Percentiles rank a stretch among this genome's conserved stretches.
Conservation (phyloP, 768 basidiomycete species). For the Ramaria sp. region DNA sequence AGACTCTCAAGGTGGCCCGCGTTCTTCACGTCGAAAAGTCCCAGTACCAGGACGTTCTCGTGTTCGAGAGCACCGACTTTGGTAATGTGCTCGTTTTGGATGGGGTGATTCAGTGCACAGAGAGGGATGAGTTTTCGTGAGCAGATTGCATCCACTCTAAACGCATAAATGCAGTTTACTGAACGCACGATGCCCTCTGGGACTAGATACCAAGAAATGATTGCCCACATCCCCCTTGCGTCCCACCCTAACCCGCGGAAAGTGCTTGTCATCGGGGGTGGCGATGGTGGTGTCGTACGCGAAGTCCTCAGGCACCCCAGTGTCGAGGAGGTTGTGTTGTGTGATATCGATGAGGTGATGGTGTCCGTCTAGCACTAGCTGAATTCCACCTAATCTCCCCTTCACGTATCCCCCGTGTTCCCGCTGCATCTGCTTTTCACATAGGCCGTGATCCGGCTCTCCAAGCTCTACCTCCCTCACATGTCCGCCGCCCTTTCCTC, state of each 20-base stretch:
- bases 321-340: constrained; percentile 87
- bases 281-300: constrained; percentile 95
- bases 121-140: constrained; percentile 97
- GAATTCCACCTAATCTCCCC: neutral
- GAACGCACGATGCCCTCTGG: too few relatives aligned
- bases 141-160: constrained; percentile 27
- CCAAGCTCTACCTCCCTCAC: constrained; percentile 86
- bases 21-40: constrained; percentile 92
- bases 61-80: constrained; percentile 91
- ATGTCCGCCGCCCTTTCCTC: constrained; percentile 80
- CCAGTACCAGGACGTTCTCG: constrained; percentile 91
- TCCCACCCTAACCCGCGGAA: constrained; percentile 94
- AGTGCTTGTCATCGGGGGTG: constrained; percentile 96
- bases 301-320: constrained; percentile 91
- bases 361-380: neutral
- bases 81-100: constrained; percentile 97
- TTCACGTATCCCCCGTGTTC: too few relatives aligned
- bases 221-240: constrained; percentile 90
- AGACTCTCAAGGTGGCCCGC: constrained; percentile 93
- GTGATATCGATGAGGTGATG: constrained; percentile 90
- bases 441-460: constrained; percentile 89
- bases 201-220: constrained; percentile 99
- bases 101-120: constrained; percentile 93
- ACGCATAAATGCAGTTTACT: too few relatives aligned
- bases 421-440: neutral